These are phyloP conservation scores for Toxoplasma gondii DNA, from an alignment of 169 alveolate species.

Conservation along the genomic window DNA sequence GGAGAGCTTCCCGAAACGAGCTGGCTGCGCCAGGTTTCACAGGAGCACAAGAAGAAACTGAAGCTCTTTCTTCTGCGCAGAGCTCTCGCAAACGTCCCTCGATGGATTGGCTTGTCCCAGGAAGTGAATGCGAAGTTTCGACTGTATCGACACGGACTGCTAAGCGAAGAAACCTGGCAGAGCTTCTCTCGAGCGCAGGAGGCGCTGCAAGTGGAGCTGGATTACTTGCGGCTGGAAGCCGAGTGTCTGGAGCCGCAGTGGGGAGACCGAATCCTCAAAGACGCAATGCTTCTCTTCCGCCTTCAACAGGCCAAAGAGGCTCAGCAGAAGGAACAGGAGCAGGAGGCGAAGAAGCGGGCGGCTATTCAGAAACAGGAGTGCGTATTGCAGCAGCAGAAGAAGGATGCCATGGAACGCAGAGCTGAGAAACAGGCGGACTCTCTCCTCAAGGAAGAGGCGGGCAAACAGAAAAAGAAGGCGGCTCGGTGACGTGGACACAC, in stretches of 20 bases:
- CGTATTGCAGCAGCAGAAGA: constrained; percentile 1
- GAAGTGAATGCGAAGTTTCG: constrained; percentile 42
- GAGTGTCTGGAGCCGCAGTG: constrained; percentile 41
- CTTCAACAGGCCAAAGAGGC: constrained; percentile 16
- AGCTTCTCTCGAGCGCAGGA: constrained; percentile 11
- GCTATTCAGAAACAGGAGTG: constrained; percentile 11
- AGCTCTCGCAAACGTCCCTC: constrained; percentile 42
- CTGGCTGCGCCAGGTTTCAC: constrained; percentile 18
- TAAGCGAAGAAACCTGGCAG: constrained; percentile 22
- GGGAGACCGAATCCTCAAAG: constrained; percentile 28
- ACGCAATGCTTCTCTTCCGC: constrained; percentile 33
- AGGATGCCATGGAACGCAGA: constrained; percentile 5
- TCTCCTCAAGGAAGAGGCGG: constrained; percentile 3
- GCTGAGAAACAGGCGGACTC: constrained; percentile 29
- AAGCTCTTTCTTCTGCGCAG: constrained; percentile 39
- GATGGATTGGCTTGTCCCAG: constrained; percentile 24
- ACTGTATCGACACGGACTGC: constrained; percentile 36
- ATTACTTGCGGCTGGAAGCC: constrained; percentile 32
- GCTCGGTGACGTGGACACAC: neutral
- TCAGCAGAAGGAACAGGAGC: constrained; percentile 37
- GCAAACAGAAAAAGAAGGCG: constrained; percentile 17
- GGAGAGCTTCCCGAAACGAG: neutral
- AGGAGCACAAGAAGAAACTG: constrained; percentile 25
- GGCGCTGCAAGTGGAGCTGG: constrained; percentile 3
- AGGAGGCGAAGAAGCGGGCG: constrained; percentile 23